Percentiles rank a stretch among this genome's conserved stretches.
Conservation (phyloP, 176 grass and related monocot species). For the Aegilops bicornis region DNA sequence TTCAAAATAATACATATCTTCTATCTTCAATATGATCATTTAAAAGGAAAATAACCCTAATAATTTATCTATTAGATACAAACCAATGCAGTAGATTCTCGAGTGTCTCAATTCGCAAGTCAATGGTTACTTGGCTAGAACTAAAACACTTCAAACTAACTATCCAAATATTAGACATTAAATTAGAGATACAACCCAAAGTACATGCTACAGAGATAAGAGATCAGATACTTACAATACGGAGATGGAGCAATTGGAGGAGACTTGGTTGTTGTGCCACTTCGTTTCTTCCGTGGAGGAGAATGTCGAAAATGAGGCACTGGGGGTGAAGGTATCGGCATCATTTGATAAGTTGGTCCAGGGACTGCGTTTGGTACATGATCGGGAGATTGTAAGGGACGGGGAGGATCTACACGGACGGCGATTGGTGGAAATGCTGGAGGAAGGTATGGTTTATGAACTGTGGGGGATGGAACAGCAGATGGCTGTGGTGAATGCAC, state of each 20-base stretch:
- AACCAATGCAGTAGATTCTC: background rate
- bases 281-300: conserved; percentile 26
- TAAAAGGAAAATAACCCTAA: background rate
- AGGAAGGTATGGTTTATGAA: conserved; percentile 17
- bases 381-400: background rate
- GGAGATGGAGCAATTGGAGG: conserved; percentile 43
- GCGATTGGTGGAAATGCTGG: conserved; percentile 41
- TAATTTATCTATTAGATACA: background rate
- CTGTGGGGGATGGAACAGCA: conserved; percentile 15
- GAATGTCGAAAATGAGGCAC: conserved; percentile 23
- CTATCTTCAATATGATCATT: background rate
- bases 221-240: conserved; percentile 48
- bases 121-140: background rate
- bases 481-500: conserved; percentile 31
- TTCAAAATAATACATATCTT: background rate
- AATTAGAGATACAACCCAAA: background rate
- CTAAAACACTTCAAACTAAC: background rate
- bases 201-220: background rate
- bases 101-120: background rate
- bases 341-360: conserved; percentile 43
- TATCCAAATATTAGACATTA: background rate
- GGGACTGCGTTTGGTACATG: conserved; percentile 31
- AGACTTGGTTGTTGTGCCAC: conserved; percentile 1
- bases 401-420: conserved; percentile 20
- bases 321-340: conserved; percentile 38